Conservation (phyloP, 2,329 filamentous ascomycete species). For the Cercospora beticola region DNA sequence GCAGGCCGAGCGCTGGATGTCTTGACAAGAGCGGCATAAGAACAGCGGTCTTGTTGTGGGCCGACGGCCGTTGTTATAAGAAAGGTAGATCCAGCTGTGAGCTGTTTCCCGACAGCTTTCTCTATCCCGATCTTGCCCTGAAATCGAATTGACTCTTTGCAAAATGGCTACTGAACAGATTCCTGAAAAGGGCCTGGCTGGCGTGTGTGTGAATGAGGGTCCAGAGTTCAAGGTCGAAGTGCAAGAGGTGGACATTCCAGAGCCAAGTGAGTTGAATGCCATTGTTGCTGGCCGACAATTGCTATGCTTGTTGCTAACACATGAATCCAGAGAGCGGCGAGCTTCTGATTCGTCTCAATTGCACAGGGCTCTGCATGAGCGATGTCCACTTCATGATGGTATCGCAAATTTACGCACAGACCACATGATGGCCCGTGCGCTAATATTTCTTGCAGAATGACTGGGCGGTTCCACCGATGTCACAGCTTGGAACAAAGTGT, state of each 20-base stretch:
- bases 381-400: slow-evolving; percentile 57
- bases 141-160: background rate
- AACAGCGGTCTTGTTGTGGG: background rate
- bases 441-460: slow-evolving; percentile 41
- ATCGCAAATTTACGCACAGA: too few relatives aligned
- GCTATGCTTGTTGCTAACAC: background rate
- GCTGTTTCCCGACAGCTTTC: background rate
- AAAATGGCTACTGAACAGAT: slow-evolving; percentile 29
- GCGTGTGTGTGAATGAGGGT: slow-evolving; percentile 53
- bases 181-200: slow-evolving; percentile 53
- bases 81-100: background rate
- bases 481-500: slow-evolving; percentile 36
- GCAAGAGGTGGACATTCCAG: slow-evolving; percentile 50
- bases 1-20: background rate
- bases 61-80: background rate
- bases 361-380: slow-evolving; percentile 58
- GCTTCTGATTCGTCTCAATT: slow-evolving; percentile 57
- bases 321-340: slow-evolving; percentile 43
- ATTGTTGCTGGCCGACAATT: background rate
- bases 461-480: slow-evolving; percentile 51
- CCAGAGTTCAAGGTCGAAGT: slow-evolving; percentile 52
- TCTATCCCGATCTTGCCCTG: background rate
- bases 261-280: slow-evolving; percentile 42
- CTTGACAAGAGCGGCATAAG: background rate
- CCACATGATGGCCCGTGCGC: too few relatives aligned